Percentiles rank a stretch among this genome's conserved stretches.
Evolutionary conservation across 805 yeast genomes (phyloP).

Genomic region (Candida easanensis): DNA sequence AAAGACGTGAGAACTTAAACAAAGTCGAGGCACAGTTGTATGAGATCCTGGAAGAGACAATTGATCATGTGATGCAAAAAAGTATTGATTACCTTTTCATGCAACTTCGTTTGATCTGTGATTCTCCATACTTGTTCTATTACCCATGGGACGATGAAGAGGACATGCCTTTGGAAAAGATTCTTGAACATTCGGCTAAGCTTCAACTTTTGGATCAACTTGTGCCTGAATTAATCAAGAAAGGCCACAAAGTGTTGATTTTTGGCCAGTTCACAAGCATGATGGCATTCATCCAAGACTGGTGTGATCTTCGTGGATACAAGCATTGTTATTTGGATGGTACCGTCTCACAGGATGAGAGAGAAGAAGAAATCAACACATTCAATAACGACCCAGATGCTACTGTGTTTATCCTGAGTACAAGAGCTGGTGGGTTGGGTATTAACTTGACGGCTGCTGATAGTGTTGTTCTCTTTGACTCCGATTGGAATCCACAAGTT

Average conservation of each 20-base stretch:
- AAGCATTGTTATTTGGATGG: conserved; percentile 74
- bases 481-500: conserved; percentile 97
- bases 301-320: conserved; percentile 51
- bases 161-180: conserved; percentile 35
- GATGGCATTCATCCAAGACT: conserved; percentile 80
- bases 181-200: conserved; percentile 67
- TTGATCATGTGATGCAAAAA: conserved; percentile 45
- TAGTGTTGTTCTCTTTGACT: conserved; percentile 84
- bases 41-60: conserved; percentile 22
- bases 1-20: background rate
- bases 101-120: conserved; percentile 83
- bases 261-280: conserved; percentile 85
- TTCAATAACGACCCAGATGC: conserved; percentile 37
- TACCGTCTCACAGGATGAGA: conserved; percentile 55
- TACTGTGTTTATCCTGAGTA: conserved; percentile 71
- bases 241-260: conserved; percentile 68
- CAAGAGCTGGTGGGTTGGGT: conserved; percentile 95
- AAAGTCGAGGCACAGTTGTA: conserved; percentile 14
- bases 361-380: conserved; percentile 58
- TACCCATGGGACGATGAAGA: conserved; percentile 63
- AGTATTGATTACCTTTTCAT: conserved; percentile 66
- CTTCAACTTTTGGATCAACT: conserved; percentile 67
- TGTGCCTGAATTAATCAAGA: conserved; percentile 43
- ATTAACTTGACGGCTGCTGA: conserved; percentile 85
- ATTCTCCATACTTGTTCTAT: conserved; percentile 81